Base-by-base conservation (phyloP, 2,329 filamentous ascomycete species). In the Colletotrichum sp. region DNA sequence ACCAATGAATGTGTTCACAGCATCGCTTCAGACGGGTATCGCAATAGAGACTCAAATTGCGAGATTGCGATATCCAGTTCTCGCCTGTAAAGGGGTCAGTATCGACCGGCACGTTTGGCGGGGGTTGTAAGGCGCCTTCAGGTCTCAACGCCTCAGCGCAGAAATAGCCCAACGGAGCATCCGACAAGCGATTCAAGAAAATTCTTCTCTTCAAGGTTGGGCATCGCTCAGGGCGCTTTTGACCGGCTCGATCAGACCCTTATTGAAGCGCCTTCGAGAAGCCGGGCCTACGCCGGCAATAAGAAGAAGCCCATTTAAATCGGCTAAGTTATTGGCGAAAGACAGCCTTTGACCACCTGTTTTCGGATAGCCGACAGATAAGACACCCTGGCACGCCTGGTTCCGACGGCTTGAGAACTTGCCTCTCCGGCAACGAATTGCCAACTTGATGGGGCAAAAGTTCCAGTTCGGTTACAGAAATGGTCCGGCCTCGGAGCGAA, bases 281-380 rank as follows among this genome's bases (percentile, higher is more conserved):
- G 22, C 8, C 70, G 70, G 70, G 12, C 34, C 61, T 68, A 72
- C 27, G 49, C 36, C 67, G 63, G 70, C 34, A 72, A 72, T 72
- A 52, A 34, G 19, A 32, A 19, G 12, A 8, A 72, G 63, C 70
- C 70, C 70, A 62, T 44, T 71, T 49, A 25, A 71, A 25, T 15
- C 59, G 44, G 11, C 59, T 64, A 44, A 9, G n/a, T 16, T 25
- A 71, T 64, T 57, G 66, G 59, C 65, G 27, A 49, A 12, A 32
- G 13, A n/a, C n/a, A 49, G 11, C 9, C 13, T 44, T 52, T 22
- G 6, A 13, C 32, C 27, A 57, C 25, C 44, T 59, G 44, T 13
- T 65, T 65, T 49, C 71, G 44, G 32, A 66, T 49, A 71, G 49
- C 72, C 68, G 52, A 75, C 49, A 63, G 72, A 75, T 72, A 63